Evolutionary conservation across 257 asterid species (phyloP).

Genomic region (Sherardia arvensis): DNA sequence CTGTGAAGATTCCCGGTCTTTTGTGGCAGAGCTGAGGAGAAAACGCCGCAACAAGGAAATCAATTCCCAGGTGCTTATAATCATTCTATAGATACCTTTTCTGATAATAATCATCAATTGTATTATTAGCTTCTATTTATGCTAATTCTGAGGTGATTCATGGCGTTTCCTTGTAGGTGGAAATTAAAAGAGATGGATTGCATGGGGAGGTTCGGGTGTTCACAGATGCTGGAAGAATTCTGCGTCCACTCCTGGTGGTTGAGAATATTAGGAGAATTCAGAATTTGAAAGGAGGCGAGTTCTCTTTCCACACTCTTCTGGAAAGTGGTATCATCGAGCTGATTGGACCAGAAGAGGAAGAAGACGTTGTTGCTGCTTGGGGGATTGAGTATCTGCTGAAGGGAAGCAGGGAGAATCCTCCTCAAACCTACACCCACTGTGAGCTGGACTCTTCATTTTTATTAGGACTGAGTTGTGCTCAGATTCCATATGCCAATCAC

Average conservation of each 20-base stretch:
- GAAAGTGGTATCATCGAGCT: conserved; percentile 67
- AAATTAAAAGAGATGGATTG: conserved; percentile 63
- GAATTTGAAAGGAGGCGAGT: conserved; percentile 49
- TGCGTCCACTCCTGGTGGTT: conserved; percentile 90
- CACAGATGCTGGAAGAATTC: conserved; percentile 90
- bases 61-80: conserved; percentile 48
- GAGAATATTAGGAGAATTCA: conserved; percentile 53
- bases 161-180: conserved; percentile 44
- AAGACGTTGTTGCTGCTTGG: conserved; percentile 87
- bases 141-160: conserved; percentile 9
- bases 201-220: conserved; percentile 77
- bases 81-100: background rate
- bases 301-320: conserved; percentile 50
- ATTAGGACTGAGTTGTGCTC: conserved; percentile 78
- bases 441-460: conserved; percentile 78
- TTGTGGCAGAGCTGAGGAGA: conserved; percentile 55
- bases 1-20: conserved; percentile 58
- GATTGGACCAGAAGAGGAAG: conserved; percentile 94
- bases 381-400: conserved; percentile 50
- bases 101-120: background rate
- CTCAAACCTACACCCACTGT: conserved; percentile 64
- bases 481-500: conserved; percentile 85
- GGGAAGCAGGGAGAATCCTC: conserved; percentile 47
- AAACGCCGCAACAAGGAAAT: conserved; percentile 62
- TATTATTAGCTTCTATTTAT: background rate